These are phyloP conservation scores for Aspergillus aculeatus DNA, from an alignment of 2,329 filamentous ascomycete species.

Conservation along the genomic window DNA sequence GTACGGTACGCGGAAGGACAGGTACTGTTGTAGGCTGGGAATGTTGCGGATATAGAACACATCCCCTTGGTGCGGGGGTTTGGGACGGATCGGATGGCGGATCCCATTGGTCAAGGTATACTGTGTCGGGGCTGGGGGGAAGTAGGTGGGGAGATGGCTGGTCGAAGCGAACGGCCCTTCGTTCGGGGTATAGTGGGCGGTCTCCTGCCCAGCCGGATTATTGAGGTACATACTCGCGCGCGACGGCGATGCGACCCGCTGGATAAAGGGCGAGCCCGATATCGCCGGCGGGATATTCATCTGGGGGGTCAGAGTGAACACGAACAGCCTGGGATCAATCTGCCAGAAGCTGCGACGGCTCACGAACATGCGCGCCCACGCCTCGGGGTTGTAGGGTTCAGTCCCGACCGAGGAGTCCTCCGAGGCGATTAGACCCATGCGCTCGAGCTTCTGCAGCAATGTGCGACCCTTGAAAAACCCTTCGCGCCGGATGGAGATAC, in stretches of 20 bases:
- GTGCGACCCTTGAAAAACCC: constrained; percentile 84
- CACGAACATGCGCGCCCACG: constrained; percentile 80
- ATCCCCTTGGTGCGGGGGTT: constrained; percentile 85
- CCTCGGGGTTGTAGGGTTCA: constrained; percentile 56
- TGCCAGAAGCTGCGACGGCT: constrained; percentile 87
- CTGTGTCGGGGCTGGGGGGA: constrained; percentile 76
- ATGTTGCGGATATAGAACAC: constrained; percentile 88
- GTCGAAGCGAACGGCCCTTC: constrained; percentile 39
- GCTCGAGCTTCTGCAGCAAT: constrained; percentile 83
- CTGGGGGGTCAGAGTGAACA: constrained; percentile 75
- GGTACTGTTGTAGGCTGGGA: constrained; percentile 75
- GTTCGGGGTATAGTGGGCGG: constrained; percentile 27
- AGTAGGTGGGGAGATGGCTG: constrained; percentile 87
- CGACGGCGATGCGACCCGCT: constrained; percentile 53
- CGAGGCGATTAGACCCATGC: constrained; percentile 81
- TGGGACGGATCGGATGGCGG: constrained; percentile 82
- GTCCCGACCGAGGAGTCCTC: constrained; percentile 73
- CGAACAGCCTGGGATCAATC: constrained; percentile 78
- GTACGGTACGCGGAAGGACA: constrained; percentile 81
- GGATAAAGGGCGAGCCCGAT: constrained; percentile 48
- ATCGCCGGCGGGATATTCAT: constrained; percentile 47
- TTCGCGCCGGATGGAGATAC: constrained; percentile 77
- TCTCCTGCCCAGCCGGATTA: constrained; percentile 10
- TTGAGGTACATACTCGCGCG: constrained; percentile 27
- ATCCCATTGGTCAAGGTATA: constrained; percentile 76